phyloP scores from a whole-genome alignment of 2,329 filamentous ascomycete species.

The Fusarium xyrophilum region DNA sequence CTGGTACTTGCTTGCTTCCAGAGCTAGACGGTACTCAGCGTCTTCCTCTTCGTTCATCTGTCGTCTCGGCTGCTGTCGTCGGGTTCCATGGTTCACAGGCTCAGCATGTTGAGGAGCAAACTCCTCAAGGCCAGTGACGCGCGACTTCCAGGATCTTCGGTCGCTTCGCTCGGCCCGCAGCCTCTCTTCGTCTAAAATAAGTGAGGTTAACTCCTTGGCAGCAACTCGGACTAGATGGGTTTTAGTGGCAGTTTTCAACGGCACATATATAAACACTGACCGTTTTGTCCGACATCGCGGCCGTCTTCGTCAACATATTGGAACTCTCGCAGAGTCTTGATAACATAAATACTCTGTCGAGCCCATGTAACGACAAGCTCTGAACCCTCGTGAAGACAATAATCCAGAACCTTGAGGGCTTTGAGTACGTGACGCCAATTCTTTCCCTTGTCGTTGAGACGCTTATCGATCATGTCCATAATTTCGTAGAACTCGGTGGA shows the following conservation, averaged over 20 bases:
- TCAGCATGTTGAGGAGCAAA: slow-evolving; percentile 60
- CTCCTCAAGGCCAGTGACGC: slow-evolving; percentile 92
- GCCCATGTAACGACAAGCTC: slow-evolving; percentile 98
- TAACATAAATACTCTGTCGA: slow-evolving; percentile 97
- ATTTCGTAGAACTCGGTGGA: slow-evolving; percentile 99
- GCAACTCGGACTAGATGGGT: slow-evolving; percentile 79
- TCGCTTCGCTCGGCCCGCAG: slow-evolving; percentile 89
- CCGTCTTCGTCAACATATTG: slow-evolving; percentile 96
- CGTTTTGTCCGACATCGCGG: slow-evolving; percentile 93
- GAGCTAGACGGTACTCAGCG: slow-evolving; percentile 84
- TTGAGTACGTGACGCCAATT: slow-evolving; percentile 99
- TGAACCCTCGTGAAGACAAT: slow-evolving; percentile 95
- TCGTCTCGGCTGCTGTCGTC: slow-evolving; percentile 58
- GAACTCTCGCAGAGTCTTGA: slow-evolving; percentile 97
- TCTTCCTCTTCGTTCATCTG: slow-evolving; percentile 78
- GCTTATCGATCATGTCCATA: slow-evolving; percentile 99
- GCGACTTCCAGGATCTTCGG: slow-evolving; percentile 94
- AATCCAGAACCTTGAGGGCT: slow-evolving; percentile 95
- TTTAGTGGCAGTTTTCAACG: slow-evolving; percentile 26
- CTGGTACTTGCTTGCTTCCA: slow-evolving; percentile 94
- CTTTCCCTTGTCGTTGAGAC: slow-evolving; percentile 98
- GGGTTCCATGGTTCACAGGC: slow-evolving; percentile 29
- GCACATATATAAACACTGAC: slow-evolving; percentile 58
- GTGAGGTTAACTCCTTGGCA: slow-evolving; percentile 90
- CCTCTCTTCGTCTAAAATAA: slow-evolving; percentile 93